These are phyloP conservation scores for Cryptosporidium tyzzeri DNA, from an alignment of 169 alveolate genomes.

Conservation along the genomic window DNA sequence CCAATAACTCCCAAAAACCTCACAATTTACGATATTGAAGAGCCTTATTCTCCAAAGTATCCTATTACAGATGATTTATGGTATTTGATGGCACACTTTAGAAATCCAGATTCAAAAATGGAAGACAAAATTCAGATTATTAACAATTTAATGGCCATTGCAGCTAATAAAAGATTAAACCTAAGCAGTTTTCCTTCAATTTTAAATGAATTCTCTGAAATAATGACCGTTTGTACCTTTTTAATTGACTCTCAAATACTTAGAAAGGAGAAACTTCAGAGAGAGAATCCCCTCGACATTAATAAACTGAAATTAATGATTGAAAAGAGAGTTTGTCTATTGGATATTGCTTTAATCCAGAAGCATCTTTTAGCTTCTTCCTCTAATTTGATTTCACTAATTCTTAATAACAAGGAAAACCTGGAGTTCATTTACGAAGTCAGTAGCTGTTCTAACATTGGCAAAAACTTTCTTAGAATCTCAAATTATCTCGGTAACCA, in stretches of 20 bases:
- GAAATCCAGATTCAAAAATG: conserved; percentile 13
- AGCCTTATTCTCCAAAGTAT: conserved; percentile 7
- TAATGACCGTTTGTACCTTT: conserved; percentile 48
- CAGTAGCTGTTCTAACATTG: not conserved
- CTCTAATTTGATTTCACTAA: conserved; percentile 4
- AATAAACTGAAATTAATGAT: not conserved
- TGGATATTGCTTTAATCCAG: conserved; percentile 19
- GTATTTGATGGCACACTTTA: conserved; percentile 40
- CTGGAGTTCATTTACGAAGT: conserved; percentile 24
- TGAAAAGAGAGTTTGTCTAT: conserved; percentile 21
- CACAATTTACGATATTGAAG: not conserved
- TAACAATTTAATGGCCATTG: conserved; percentile 32
- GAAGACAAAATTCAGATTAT: conserved; percentile 36
- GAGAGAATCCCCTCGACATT: conserved; percentile 2
- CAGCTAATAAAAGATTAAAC: conserved; percentile 16
- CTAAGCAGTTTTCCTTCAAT: conserved; percentile 61
- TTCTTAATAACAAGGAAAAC: conserved; percentile 27
- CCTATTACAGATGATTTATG: conserved; percentile 46
- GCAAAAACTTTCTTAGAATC: conserved; percentile 1
- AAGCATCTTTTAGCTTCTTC: conserved; percentile 33
- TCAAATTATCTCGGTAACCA: not conserved
- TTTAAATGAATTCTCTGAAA: conserved; percentile 30
- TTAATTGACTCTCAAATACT: conserved; percentile 30
- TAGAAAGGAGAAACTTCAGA: not conserved
- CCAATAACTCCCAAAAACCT: not conserved